Evolutionary conservation across 139 green algal species (phyloP).

Genomic region (Tetradesmus obliquus): DNA sequence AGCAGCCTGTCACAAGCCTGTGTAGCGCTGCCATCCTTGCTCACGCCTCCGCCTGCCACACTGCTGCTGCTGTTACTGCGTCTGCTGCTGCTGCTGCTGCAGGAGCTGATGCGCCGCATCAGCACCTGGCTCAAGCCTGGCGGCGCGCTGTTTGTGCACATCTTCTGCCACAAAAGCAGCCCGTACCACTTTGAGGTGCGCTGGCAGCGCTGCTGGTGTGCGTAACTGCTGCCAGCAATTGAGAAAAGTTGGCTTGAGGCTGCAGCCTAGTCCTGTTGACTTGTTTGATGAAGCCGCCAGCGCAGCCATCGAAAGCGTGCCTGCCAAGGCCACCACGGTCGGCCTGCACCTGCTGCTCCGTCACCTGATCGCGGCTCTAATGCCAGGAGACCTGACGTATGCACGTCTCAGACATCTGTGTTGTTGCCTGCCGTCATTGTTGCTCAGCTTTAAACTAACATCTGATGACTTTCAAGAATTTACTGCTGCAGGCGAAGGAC

Average conservation of each 20-base stretch:
- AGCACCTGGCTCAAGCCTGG: slow-evolving; percentile 82
- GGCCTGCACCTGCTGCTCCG: no score
- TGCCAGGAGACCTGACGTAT: no score
- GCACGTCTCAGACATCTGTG: no score
- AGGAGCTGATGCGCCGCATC: slow-evolving; percentile 80
- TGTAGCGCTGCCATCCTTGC: no score
- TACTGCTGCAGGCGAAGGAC: slow-evolving; percentile 61
- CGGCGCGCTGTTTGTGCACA: slow-evolving; percentile 94
- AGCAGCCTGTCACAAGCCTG: no score
- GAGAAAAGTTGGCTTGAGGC: background rate
- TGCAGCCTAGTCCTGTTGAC: background rate
- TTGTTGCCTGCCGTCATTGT: background rate
- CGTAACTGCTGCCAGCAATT: no score
- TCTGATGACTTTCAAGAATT: no score
- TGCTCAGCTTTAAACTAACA: no score
- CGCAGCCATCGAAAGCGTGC: no score
- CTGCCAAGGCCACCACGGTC: no score
- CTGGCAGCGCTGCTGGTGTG: background rate
- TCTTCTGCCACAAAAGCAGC: slow-evolving; percentile 87
- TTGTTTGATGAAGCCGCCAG: background rate
- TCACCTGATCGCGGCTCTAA: no score
- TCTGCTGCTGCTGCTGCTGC: background rate
- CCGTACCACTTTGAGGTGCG: slow-evolving; percentile 93
- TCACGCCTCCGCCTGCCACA: no score
- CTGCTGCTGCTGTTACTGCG: background rate